phyloP scores from a whole-genome alignment of 1,284 basidiomycete species.

The Ustilago xerochloae region DNA sequence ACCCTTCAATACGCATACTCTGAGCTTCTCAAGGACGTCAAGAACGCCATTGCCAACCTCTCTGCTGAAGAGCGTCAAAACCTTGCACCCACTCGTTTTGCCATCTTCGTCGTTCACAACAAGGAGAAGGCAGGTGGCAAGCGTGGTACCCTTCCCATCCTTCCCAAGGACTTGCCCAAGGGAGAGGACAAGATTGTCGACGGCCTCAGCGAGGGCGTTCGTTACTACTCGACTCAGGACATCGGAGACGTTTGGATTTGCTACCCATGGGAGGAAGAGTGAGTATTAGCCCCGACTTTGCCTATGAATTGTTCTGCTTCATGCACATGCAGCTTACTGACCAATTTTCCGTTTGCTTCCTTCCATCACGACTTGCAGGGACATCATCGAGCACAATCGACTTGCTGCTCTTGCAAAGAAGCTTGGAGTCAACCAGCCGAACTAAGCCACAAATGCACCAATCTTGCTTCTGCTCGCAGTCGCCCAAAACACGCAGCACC shows the following conservation, averaged over 20 bases:
- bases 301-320: not conserved
- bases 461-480: not conserved
- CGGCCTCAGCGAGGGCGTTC: conserved; percentile 61
- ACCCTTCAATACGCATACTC: conserved; percentile 67
- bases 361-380: conserved; percentile 10
- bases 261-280: conserved; percentile 65
- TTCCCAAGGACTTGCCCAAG: conserved; percentile 46
- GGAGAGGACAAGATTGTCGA: conserved; percentile 53
- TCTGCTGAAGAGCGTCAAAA: conserved; percentile 50
- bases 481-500: not conserved
- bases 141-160: conserved; percentile 63
- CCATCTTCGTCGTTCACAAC: conserved; percentile 68
- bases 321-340: not conserved
- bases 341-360: not conserved
- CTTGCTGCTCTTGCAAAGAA: conserved; percentile 65
- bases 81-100: conserved; percentile 65
- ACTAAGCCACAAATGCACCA: not conserved
- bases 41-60: conserved; percentile 54
- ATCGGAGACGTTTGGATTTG: conserved; percentile 66
- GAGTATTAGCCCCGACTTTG: not conserved
- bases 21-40: conserved; percentile 66
- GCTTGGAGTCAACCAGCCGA: conserved; percentile 51
- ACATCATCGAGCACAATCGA: conserved; percentile 67
- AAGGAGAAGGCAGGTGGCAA: conserved; percentile 61
- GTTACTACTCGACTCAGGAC: conserved; percentile 66